Conservation (phyloP, 495 filamentous ascomycete genomes). For the Xylaria bambusicola region DNA sequence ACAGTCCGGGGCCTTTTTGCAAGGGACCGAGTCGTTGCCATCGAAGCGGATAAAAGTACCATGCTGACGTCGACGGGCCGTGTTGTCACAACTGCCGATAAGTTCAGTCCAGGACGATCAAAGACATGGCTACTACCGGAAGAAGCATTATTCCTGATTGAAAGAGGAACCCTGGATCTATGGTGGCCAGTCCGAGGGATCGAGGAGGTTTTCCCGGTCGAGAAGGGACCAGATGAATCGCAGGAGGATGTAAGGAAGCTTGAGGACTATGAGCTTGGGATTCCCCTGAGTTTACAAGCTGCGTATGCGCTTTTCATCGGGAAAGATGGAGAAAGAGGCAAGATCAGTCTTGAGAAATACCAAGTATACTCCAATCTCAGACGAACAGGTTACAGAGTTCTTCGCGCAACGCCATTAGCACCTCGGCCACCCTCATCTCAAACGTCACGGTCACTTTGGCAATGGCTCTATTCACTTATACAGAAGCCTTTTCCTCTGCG, state of each 20-base stretch:
- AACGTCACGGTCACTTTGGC: conserved; percentile 30
- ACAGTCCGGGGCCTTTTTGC: conserved; percentile 40
- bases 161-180: conserved; percentile 82
- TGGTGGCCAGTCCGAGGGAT: conserved; percentile 66
- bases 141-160: conserved; percentile 85
- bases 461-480: conserved; percentile 47
- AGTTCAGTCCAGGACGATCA: conserved; percentile 49
- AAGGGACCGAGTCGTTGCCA: conserved; percentile 50
- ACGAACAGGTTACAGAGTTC: conserved; percentile 78
- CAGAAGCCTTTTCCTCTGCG: conserved; percentile 10
- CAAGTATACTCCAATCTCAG: conserved; percentile 83
- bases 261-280: conserved; percentile 58
- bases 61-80: conserved; percentile 46
- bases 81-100: conserved; percentile 42
- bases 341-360: conserved; percentile 74
- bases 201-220: conserved; percentile 39
- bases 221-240: conserved; percentile 24
- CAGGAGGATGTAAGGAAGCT: conserved; percentile 23
- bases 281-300: conserved; percentile 87
- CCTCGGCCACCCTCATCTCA: not conserved
- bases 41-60: conserved; percentile 46
- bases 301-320: conserved; percentile 82
- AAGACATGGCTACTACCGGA: conserved; percentile 85
- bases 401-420: conserved; percentile 59
- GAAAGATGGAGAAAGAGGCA: conserved; percentile 58